Conservation (phyloP, 352 stramenopile species). For the Pythium diclinum region DNA sequence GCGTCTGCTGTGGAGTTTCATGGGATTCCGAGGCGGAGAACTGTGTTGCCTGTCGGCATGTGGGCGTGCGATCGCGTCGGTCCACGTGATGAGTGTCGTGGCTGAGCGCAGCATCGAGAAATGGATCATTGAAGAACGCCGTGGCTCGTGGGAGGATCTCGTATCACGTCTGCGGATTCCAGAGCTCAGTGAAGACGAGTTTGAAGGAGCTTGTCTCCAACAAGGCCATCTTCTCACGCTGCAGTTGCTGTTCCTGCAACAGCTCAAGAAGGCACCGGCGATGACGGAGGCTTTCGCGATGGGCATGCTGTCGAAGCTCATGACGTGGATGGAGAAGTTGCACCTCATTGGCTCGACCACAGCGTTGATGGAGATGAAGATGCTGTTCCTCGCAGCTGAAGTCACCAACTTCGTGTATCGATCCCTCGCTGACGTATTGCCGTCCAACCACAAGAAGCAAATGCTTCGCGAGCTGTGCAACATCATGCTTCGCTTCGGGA, state of each 20-base stretch:
- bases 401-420: constrained; percentile 71
- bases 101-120: constrained; percentile 83
- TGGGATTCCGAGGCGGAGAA: constrained; percentile 78
- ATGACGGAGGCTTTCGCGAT: constrained; percentile 69
- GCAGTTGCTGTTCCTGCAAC: constrained; percentile 75
- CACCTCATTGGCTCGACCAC: constrained; percentile 36
- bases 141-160: constrained; percentile 57
- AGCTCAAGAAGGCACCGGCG: constrained; percentile 52
- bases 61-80: constrained; percentile 72
- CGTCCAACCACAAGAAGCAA: constrained; percentile 68
- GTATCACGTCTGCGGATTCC: constrained; percentile 62
- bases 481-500: constrained; percentile 56
- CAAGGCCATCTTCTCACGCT: constrained; percentile 77
- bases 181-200: constrained; percentile 79
- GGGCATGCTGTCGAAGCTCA: constrained; percentile 65
- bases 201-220: constrained; percentile 65
- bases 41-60: constrained; percentile 66
- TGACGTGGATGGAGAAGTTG: constrained; percentile 72
- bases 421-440: constrained; percentile 53
- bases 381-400: constrained; percentile 77
- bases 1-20: constrained; percentile 75
- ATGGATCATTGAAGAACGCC: constrained; percentile 79
- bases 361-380: constrained; percentile 74
- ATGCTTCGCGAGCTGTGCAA: constrained; percentile 68
- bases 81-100: constrained; percentile 80